Base-by-base conservation (phyloP, 805 yeast genomes). In the Wickerhamomyces chaumierensis region DNA sequence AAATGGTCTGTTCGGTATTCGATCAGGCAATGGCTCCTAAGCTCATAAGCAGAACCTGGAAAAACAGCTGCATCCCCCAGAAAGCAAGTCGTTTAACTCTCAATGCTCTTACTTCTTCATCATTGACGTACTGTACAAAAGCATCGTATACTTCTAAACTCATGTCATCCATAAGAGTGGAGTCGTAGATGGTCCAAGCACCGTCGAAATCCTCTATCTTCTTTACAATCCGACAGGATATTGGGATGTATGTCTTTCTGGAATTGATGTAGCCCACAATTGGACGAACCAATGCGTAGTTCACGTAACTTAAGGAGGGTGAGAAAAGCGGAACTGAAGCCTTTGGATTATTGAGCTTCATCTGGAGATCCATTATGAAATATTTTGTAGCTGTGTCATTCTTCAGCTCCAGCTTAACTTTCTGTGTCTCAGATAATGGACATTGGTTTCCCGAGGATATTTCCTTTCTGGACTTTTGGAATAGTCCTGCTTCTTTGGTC, bases 261-360 rank as follows among this genome's bases (percentile, higher is more conserved):
- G 92, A 81, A 56, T 92, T 92, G 55, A 92, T 90, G 58, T 90
- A 92, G 1, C 88, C 96, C 18, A 92, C 95, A 55, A 92, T 88
- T 0, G 98, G 98, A 45, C 95, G 67, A 38, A 92, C 81, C 41
- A 92, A 65, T 1, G 98, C 96, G 56, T 81, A 82, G 60, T 92
- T 92, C 46, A 87, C 75, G 50, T 90, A 88, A n/a, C 90, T 81
- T 40, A 92, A 64, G 45, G 88, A 95, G n/a, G 78, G 72, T 1
- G 92, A 71, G 54, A 86, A 82, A 47, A 90, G 67, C 1, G 98
- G 98, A 0, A 94, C 85, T 18, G 75, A 71, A 0, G 98, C 97
- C 38, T 87, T 71, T 9, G 88, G 94, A 53, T 90, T 83, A 52
- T 83, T 84, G 46, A 92, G 69, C 45, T 79, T 77, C 35, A 92